These are phyloP conservation scores for Trichomonascus vanleenenianus DNA, from an alignment of 805 yeast species.

Conservation along the genomic window DNA sequence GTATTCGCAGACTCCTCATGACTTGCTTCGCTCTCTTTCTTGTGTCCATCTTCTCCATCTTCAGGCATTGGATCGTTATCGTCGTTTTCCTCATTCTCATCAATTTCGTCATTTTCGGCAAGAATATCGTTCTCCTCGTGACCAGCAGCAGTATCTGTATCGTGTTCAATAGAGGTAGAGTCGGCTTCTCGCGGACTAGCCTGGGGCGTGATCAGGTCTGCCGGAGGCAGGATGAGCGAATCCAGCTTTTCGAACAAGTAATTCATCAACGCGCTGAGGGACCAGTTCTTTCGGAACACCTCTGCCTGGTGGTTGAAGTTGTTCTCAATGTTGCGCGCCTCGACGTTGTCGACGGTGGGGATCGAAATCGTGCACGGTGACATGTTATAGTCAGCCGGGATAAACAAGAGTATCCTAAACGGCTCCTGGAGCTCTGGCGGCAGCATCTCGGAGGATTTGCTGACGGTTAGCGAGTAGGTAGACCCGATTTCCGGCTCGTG, in stretches of 20 bases:
- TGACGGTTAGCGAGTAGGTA: conserved; percentile 7
- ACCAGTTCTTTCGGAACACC: conserved; percentile 12
- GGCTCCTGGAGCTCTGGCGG: conserved; percentile 10
- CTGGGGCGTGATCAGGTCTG: conserved; percentile 1
- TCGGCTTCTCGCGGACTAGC: not conserved
- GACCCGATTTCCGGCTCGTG: conserved; percentile 6
- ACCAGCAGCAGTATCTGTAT: not conserved
- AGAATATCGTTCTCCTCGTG: not conserved
- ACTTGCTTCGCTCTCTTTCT: not conserved
- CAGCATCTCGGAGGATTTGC: conserved; percentile 13
- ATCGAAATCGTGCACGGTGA: conserved; percentile 14
- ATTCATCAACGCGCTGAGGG: conserved; percentile 16
- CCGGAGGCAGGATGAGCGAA: conserved; percentile 14
- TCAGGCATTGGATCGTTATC: not conserved
- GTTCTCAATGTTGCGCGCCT: conserved; percentile 13
- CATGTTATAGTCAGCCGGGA: conserved; percentile 18
- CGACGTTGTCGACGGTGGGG: conserved; percentile 9
- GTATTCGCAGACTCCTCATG: conserved; percentile 17
- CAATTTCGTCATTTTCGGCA: not conserved
- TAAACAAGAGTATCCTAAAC: conserved; percentile 11
- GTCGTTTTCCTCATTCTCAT: not conserved
- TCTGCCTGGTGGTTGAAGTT: conserved; percentile 19
- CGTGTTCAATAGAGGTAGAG: no score
- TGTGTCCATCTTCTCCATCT: conserved; percentile 6
- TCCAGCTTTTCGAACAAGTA: conserved; percentile 13